phyloP scores from a whole-genome alignment of 768 basidiomycete species.

The Amanita exitialis region DNA sequence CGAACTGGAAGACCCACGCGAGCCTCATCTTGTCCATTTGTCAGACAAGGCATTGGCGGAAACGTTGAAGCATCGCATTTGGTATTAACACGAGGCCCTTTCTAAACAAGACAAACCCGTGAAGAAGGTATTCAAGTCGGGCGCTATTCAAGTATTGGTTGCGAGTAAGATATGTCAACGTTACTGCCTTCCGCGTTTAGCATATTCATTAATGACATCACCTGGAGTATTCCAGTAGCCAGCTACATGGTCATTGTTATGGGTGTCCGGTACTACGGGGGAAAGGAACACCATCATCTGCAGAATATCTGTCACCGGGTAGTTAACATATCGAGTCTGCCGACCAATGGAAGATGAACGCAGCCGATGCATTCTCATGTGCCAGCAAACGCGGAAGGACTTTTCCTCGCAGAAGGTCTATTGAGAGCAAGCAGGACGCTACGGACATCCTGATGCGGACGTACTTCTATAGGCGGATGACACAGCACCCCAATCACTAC shows the following conservation, averaged over 20 bases:
- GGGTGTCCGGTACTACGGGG: constrained; percentile 95
- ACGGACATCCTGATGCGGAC: constrained; percentile 99
- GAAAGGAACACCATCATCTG: constrained; percentile 96
- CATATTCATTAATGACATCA: constrained; percentile 57
- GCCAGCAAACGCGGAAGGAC: constrained; percentile 94
- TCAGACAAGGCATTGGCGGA: constrained; percentile 68
- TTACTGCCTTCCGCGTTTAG: neutral
- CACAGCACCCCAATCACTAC: constrained; percentile 94
- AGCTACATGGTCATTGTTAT: constrained; percentile 98
- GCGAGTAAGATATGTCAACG: constrained; percentile 68
- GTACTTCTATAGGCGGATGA: constrained; percentile 95
- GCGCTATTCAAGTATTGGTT: constrained; percentile 89
- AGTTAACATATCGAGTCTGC: too few species aligned
- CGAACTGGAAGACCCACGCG: constrained; percentile 68
- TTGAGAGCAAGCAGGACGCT: constrained; percentile 98
- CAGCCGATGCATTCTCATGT: constrained; percentile 94
- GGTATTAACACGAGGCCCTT: constrained; percentile 92
- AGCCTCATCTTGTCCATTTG: constrained; percentile 82
- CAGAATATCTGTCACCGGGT: too few species aligned
- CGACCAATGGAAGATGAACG: constrained; percentile 81
- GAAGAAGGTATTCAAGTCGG: constrained; percentile 83
- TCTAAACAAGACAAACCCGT: constrained; percentile 91
- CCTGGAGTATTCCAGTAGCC: constrained; percentile 93
- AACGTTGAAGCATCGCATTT: constrained; percentile 82
- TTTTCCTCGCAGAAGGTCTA: constrained; percentile 96